phyloP scores from a whole-genome alignment of 2,329 filamentous ascomycete species.

The Zymoseptoria passerinii region DNA sequence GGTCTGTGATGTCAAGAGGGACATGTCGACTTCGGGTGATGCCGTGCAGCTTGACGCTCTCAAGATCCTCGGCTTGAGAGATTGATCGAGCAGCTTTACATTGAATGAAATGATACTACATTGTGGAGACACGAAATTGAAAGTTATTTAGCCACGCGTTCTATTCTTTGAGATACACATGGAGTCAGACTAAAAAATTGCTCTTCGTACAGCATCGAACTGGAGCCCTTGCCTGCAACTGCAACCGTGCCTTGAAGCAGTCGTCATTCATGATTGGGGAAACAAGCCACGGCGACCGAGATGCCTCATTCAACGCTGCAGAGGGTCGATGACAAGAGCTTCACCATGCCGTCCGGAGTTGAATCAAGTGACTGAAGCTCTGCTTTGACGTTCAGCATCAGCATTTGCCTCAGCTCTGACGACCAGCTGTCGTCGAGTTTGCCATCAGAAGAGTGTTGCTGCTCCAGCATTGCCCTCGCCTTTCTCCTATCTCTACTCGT shows the following conservation, averaged over 20 bases:
- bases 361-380: conserved; percentile 55
- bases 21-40: neutral
- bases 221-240: too few species aligned
- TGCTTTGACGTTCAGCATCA: conserved; percentile 65
- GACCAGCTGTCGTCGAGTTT: conserved; percentile 2
- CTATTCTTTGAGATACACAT: neutral
- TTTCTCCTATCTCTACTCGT: conserved; percentile 50
- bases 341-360: conserved; percentile 17
- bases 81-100: neutral
- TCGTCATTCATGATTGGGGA: too few species aligned
- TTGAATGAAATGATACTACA: neutral
- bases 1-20: neutral
- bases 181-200: too few species aligned
- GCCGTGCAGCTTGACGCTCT: neutral
- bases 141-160: neutral
- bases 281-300: neutral
- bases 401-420: conserved; percentile 61
- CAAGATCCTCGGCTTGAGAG: neutral
- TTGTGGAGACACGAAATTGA: neutral
- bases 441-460: neutral
- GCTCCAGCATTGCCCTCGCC: conserved; percentile 45
- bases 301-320: neutral
- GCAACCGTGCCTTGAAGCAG: too few species aligned
- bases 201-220: too few species aligned
- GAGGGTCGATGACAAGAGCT: conserved; percentile 13